Evolutionary conservation across 225 moss, liverwort and hornwort species (phyloP), one percentile per base, ranked within the genome.

Genomic region (Physcomitrium patens): DNA sequence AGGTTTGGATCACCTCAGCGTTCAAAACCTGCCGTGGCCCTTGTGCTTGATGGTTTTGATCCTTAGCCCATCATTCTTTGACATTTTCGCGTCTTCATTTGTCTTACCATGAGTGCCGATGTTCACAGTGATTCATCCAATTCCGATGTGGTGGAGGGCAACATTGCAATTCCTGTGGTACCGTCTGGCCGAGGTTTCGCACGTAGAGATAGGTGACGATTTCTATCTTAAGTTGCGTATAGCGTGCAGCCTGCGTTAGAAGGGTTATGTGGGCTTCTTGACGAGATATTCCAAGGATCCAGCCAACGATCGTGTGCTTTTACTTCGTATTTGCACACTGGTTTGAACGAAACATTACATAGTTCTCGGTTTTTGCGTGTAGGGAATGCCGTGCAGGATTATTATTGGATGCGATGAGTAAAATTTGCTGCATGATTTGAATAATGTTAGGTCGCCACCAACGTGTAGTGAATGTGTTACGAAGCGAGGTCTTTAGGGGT

Each of bases 181-280:
- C 76, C 73, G 37, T 51, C 88, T 67, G 78, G 86, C 49, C 93
- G 94, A 77, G 94, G 91, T 74, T 79, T 93, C 74, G 90, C 86
- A 62, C 94, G 94, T 51, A 87, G 86, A 84, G 94, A 99, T 69
- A 84, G 90, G 92, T 89, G 77, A 84, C 89, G 76, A 59, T 71
- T 53, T 78, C 58, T 12, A 51, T 69, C 9, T 20, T 69, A 47
- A 48, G 55, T 28, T 47, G 41, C 20, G 50, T 67, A 57, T 66
- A 55, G 55, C 55, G 53, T 28, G 66, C 51, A 62, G 65, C 66
- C 18, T 45, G 63, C 43, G 22, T 74, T 50, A 50, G 55, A 58
- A 46, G 74, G 70, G 37, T 67, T 71, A 5, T 73, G 37, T 58
- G 51, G 37, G 31, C 45, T 51, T 53, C 51, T 72, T 69, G 68